These are phyloP conservation scores for Saturnispora halmiae DNA, from an alignment of 805 yeast species.

Conservation along the genomic window DNA sequence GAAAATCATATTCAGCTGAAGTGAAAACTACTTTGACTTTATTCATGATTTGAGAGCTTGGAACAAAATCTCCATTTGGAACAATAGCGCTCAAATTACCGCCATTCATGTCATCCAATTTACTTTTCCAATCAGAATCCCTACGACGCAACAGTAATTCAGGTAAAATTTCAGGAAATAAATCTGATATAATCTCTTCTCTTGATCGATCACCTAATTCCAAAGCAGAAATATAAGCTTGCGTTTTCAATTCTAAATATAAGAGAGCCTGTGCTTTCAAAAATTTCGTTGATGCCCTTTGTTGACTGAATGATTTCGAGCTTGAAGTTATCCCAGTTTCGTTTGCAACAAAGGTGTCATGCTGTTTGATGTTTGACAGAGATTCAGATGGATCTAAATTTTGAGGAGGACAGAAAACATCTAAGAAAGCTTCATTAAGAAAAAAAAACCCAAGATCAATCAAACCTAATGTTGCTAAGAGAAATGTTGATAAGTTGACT, in stretches of 20 bases:
- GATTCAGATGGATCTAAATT: slow-evolving; percentile 39
- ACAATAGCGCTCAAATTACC: slow-evolving; percentile 5
- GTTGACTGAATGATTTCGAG: slow-evolving; percentile 11
- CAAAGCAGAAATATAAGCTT: slow-evolving; percentile 84
- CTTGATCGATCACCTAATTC: slow-evolving; percentile 54
- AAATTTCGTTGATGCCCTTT: slow-evolving; percentile 31
- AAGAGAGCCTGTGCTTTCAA: slow-evolving; percentile 74
- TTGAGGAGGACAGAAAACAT: slow-evolving; percentile 76
- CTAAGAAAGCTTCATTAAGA: slow-evolving; percentile 75
- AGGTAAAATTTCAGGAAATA: slow-evolving; percentile 62
- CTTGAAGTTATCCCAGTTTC: slow-evolving; percentile 5
- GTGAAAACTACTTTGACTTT: slow-evolving; percentile 34
- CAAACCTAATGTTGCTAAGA: slow-evolving; percentile 78
- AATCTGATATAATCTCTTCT: slow-evolving; percentile 59
- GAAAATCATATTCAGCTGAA: slow-evolving; percentile 73
- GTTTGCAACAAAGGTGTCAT: slow-evolving; percentile 16
- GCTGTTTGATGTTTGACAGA: slow-evolving; percentile 22
- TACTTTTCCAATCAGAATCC: slow-evolving; percentile 18
- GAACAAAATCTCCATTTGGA: slow-evolving; percentile 13
- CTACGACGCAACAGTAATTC: slow-evolving; percentile 36
- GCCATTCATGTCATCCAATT: slow-evolving; percentile 13
- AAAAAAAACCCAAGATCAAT: slow-evolving; percentile 82
- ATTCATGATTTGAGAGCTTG: slow-evolving; percentile 6
- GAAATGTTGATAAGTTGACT: slow-evolving; percentile 78
- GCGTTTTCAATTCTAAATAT: slow-evolving; percentile 84